Evolutionary conservation across 2,329 filamentous ascomycete species (phyloP), one percentile per base, ranked within the genome.

Genomic region (Clonostachys sp.): DNA sequence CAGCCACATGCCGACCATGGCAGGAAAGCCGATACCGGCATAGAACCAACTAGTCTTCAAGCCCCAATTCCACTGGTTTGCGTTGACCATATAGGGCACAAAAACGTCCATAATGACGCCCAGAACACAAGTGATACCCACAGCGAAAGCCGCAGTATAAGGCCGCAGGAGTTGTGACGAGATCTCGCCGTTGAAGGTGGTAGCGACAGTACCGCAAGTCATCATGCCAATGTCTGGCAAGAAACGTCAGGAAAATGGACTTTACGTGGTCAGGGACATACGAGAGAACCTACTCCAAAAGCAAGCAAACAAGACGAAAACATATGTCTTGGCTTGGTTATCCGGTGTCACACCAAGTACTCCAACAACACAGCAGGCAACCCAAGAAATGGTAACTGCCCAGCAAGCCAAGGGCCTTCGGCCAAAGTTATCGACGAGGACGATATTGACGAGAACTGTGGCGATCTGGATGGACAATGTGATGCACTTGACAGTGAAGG

Each of bases 111-210:
- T 54, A 20, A 54, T 48, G 17, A 57, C 44, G 13, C 54, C 55
- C 6, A 48, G 50, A 4, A 54, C 51, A 10, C 48, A 51, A 3
- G 50, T 57, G 5, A 49, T 45, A 1, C 54, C 52, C 3, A 53
- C 52, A n/a, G 51, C 56, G 30, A 57, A 54, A 1, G 54, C 55
- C 5, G 55, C 51, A 6, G 57, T 58, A 40, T 55, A 55, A 3
- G 54, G 52, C 3, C 56, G 54, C 16, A 61, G 51, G 14, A 57
- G 55, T 46, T 59, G 57, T 1, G 59, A 59, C 3, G 61, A 60
- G 9, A 62, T 61, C 47, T 63, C 61, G 24, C 56, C 60, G 42
- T 61, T 57, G 46, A 58, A 59, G 6, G 56, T 59, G 55, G 57
- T 63, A 6, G 57, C 58, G 1, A 57, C 55, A 3, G 57, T 57